Evolutionary conservation across 2,329 filamentous ascomycete species (phyloP), one percentile per base, ranked within the genome.

Genomic region (Hymenoscyphus fraxineus): DNA sequence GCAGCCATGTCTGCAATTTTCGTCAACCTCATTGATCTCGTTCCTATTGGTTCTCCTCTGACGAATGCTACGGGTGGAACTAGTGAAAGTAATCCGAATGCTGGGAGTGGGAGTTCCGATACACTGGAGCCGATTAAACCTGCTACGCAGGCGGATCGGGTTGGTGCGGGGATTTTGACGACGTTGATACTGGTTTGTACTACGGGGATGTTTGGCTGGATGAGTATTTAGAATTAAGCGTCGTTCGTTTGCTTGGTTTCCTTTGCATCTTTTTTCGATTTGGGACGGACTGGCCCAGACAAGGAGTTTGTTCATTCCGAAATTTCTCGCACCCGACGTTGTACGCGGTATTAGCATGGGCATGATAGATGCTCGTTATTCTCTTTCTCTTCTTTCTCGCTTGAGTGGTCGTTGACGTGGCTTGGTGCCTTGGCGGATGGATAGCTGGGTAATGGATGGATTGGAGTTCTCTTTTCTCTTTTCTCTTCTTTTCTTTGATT

Each of bases 1-100:
- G 82, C 85, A 0, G 87, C 85, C 4, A 84, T 87, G 82, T 80
- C 79, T 59, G 83, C 82, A 0, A 76, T 87, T 6, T 82, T 80
- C 54, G 78, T 82, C 54, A 79, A 85, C 62, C 72, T 77, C 51
- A 76, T 77, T 16, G 73, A 78, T 58, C 73, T 80, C 6, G 63
- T 65, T 7, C 41, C 31, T 3, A 73, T 78, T 0, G 63, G 68
- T 5, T 73, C 77, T 6, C 76, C 79, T 9, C 75, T 85, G 3
- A 81, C 80, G 27, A 80, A 82, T 66, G 66, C 67, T 1, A 82
- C 78, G 15, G 83, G 83, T 62, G 84, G 83, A 61, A 83, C 80
- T 7, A 81, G 78, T 40, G 68, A 74, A 65, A 81, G 83, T 27
- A 75, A 86, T 54, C 59, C 57, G 15, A 61, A 66, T 54, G 67